These are phyloP conservation scores for Colletotrichum lentis DNA, from an alignment of 2,329 filamentous ascomycete genomes.

Conservation along the genomic window DNA sequence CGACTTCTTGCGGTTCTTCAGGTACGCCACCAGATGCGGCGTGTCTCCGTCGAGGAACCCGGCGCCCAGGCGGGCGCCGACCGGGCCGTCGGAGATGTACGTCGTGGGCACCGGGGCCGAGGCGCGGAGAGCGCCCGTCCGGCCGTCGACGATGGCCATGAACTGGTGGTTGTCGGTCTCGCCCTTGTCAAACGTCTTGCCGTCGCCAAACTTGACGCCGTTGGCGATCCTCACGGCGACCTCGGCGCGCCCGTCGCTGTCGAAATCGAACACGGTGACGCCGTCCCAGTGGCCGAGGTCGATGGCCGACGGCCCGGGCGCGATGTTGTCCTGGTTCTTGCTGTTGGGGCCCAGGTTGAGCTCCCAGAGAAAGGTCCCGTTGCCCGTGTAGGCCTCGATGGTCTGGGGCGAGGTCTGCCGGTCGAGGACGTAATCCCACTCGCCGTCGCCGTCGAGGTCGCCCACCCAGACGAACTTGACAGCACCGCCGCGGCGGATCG, in stretches of 20 bases:
- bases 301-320: constrained; percentile 38
- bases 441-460: constrained; percentile 41
- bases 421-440: constrained; percentile 41
- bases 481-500: constrained; percentile 35
- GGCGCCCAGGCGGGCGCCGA: constrained; percentile 38
- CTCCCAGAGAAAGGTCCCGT: constrained; percentile 40
- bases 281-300: constrained; percentile 41
- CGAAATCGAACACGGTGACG: constrained; percentile 41
- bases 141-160: constrained; percentile 40
- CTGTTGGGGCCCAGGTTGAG: constrained; percentile 40
- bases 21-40: constrained; percentile 38
- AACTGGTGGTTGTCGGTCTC: constrained; percentile 38
- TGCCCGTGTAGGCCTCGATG: constrained; percentile 37
- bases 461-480: constrained; percentile 43
- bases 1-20: constrained; percentile 40
- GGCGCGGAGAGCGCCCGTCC: constrained; percentile 37
- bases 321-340: constrained; percentile 40
- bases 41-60: constrained; percentile 39
- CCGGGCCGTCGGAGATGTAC: constrained; percentile 29
- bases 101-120: constrained; percentile 20
- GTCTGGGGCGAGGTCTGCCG: constrained; percentile 37
- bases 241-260: constrained; percentile 40
- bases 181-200: constrained; percentile 30
- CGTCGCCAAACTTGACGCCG: constrained; percentile 39
- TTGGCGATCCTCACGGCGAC: constrained; percentile 42